These are phyloP conservation scores for Phaeophleospora eucalypticola DNA, from an alignment of 2,329 filamentous ascomycete genomes.

Conservation along the genomic window DNA sequence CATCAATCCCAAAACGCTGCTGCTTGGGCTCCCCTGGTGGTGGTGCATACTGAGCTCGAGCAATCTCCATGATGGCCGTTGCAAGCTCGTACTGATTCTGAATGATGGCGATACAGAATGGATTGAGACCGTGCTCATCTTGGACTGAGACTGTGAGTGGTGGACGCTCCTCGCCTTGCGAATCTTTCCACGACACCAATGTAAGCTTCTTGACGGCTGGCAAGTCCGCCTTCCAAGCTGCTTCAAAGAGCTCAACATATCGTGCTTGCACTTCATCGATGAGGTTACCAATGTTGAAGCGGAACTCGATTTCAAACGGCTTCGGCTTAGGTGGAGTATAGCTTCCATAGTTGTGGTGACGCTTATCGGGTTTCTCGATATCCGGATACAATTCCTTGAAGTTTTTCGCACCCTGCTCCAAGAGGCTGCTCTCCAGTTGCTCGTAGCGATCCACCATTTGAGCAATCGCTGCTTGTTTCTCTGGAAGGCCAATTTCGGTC, in stretches of 20 bases:
- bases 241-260: conserved; percentile 68
- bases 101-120: conserved; percentile 66
- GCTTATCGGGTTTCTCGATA: conserved; percentile 25
- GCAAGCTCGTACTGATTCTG: conserved; percentile 63
- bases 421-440: conserved; percentile 51
- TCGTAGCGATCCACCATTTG: conserved; percentile 51
- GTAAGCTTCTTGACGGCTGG: conserved; percentile 63
- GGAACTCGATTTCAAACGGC: conserved; percentile 49
- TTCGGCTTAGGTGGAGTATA: conserved; percentile 17
- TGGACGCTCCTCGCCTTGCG: conserved; percentile 48
- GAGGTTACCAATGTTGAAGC: conserved; percentile 48
- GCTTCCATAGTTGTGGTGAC: background rate
- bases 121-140: conserved; percentile 51
- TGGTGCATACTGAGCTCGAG: conserved; percentile 60
- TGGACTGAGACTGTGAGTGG: conserved; percentile 62
- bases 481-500: conserved; percentile 33
- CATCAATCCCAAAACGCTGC: conserved; percentile 27
- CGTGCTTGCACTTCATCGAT: conserved; percentile 53
- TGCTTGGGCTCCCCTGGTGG: conserved; percentile 10
- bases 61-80: conserved; percentile 64
- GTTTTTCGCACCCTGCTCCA: conserved; percentile 60
- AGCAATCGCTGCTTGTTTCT: conserved; percentile 56
- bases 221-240: conserved; percentile 67
- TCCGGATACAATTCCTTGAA: conserved; percentile 63
- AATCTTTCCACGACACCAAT: conserved; percentile 51